Evolutionary conservation across 2,329 filamentous ascomycete genomes (phyloP), one percentile per base, ranked within the genome.

Genomic region (Zasmidium cellare): DNA sequence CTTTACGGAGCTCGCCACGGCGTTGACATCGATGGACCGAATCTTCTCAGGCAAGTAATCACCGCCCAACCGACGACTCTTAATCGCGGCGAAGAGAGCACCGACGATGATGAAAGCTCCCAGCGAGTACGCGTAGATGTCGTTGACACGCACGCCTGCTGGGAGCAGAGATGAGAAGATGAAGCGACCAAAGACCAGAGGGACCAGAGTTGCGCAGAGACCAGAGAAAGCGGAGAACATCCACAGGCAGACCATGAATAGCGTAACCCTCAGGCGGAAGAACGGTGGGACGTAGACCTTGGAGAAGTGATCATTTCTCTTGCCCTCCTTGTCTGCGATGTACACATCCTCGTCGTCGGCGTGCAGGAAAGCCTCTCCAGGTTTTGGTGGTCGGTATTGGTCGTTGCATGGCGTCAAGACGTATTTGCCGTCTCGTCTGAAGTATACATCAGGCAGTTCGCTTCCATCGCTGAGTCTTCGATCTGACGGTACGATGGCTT

Each of bases 341-440:
- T 67, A 68, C 5, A 74, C 70, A 23, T 79, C 76, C 46, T 85
- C 78, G 59, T 92, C 88, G 23, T 86, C 75, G 9, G 93, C 88
- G 51, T 90, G 84, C 18, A 96, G 77, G 69, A 99, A 97, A 2
- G 96, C 92, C 16, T 81, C 78, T 48, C 82, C 83, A 41, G 90
- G 90, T 74, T 96, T 96, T 2, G 92, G 90, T 35, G 97, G 92
- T 69, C 96, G 91, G 64, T 97, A 90, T 72, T 96, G 92, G 72
- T 99, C 94, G 1, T 92, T 96, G 18, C 91, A 92, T 11, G 94
- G 94, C n/a, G 92, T 91, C 47, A 91, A 87, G 22, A 97, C 93
- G 72, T 92, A 97, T 57, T 82, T 85, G 3, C 94, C 94, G 65
- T 93, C 86, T 2, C 83, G 82, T 16, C 86, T 71, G 57, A 96